Conservation (phyloP, 1,284 basidiomycete genomes). For the Schizophyllum amplum region DNA sequence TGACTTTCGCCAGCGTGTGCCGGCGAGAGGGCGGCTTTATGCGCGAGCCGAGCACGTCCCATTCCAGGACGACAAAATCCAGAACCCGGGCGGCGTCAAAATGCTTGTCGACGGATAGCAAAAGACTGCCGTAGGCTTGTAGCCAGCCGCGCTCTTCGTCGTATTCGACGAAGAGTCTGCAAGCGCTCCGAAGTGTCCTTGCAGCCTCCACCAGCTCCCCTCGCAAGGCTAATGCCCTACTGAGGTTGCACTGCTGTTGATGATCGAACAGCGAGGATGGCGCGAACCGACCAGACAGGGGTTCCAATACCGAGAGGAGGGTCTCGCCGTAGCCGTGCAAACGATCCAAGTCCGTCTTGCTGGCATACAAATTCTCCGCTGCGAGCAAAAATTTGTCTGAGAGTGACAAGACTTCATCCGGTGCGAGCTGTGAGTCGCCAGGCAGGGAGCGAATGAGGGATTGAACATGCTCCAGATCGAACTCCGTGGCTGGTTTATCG, state of each 20-base stretch:
- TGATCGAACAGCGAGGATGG: neutral
- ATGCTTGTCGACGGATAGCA: constrained; percentile 29
- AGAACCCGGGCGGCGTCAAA: constrained; percentile 30
- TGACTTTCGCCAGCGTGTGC: constrained; percentile 14
- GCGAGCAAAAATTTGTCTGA: neutral
- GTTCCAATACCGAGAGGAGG: neutral
- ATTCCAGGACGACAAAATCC: constrained; percentile 36
- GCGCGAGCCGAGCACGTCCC: constrained; percentile 19
- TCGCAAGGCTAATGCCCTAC: neutral
- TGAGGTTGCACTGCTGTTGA: neutral
- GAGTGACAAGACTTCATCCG: neutral
- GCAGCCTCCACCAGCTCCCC: neutral
- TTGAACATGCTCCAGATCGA: neutral
- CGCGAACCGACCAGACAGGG: neutral
- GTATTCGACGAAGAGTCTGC: constrained; percentile 13
- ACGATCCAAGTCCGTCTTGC: neutral
- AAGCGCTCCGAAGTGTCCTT: neutral
- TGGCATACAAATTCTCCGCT: neutral
- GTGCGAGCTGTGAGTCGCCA: neutral
- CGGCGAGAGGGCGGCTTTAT: constrained; percentile 3
- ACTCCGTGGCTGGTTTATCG: neutral
- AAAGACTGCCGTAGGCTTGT: constrained; percentile 31
- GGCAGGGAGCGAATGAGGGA: neutral
- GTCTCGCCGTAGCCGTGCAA: neutral
- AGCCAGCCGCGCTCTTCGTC: constrained; percentile 18